Evolutionary conservation across 1,284 basidiomycete genomes (phyloP).

Genomic region (Fomitopsis pinicola): DNA sequence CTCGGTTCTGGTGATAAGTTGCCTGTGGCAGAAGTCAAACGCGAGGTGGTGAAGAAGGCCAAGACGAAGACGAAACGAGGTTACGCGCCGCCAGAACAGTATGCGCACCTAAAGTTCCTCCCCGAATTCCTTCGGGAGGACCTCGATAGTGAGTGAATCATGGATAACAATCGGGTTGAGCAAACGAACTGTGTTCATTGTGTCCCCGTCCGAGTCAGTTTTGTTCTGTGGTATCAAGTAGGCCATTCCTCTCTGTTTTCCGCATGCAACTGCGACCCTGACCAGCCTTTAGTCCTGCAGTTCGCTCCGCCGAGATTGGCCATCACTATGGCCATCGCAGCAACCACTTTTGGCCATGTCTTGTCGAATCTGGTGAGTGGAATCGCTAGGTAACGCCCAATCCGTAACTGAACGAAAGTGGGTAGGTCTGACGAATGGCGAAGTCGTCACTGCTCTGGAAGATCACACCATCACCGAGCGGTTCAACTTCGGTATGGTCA

Average conservation of each 20-base stretch:
- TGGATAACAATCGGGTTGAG: not conserved
- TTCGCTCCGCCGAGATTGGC: conserved; percentile 54
- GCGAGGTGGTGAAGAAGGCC: not conserved
- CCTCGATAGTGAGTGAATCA: conserved; percentile 36
- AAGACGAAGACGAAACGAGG: conserved; percentile 19
- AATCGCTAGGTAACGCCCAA: not conserved
- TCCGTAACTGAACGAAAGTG: conserved; percentile 12
- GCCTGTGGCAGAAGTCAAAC: not conserved
- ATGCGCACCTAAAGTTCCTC: conserved; percentile 30
- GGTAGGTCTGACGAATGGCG: not conserved
- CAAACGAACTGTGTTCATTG: not conserved
- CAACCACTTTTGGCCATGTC: conserved; percentile 65
- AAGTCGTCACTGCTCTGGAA: conserved; percentile 17
- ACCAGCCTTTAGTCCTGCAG: conserved; percentile 42
- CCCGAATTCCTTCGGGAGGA: conserved; percentile 35
- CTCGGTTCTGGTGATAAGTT: not conserved
- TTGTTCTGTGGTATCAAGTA: conserved; percentile 31
- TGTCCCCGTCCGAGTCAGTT: conserved; percentile 11
- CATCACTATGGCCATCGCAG: conserved; percentile 72
- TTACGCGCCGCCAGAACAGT: conserved; percentile 30
- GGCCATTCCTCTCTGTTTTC: not conserved
- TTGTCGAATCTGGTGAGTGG: conserved; percentile 46
- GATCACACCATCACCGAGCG: conserved; percentile 20
- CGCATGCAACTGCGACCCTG: not conserved
- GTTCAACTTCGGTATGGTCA: conserved; percentile 24